Evolutionary conservation across 352 stramenopile species (phyloP), one percentile per base, ranked within the genome.

Genomic region (Globisporangium alternatum): DNA sequence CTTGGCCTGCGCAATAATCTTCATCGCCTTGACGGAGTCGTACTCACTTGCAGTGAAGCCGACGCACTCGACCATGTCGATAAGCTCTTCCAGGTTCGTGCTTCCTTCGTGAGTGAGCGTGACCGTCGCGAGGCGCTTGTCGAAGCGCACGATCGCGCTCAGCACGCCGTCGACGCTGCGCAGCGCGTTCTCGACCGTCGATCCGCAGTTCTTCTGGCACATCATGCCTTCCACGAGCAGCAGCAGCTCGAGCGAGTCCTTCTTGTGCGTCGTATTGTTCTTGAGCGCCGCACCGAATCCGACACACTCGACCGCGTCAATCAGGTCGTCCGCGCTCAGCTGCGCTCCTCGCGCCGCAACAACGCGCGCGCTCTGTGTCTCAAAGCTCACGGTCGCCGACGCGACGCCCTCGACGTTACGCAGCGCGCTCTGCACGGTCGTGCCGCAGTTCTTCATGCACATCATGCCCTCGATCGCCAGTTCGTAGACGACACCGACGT

Each of bases 391-490:
- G 45, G 78, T 65, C 17, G 86, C 91, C 19, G 71, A 69, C n/a
- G 69, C 51, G 17, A 97, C 90, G 47, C 90, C 89, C 7, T 75
- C 57, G 41, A 97, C 79, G 22, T 35, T 60, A 8, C 71, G 67
- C 59, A 98, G 74, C 44, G 91, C 85, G 53, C 65, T 85, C 70
- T 93, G 75, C 22, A 97, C 90, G 2, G 90, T 98, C 17, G 63
- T 93, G 58, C 97, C 97, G 73, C 94, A 97, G 75, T 98, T 98
- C 57, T 98, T 98, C 82, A 97, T 94, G 62, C 91, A 97, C 75
- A 96, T 97, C 84, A 98, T 97, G 56, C 93, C 92, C 62, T 98
- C 96, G 44, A 98, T 84, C 44, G 71, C 73, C 22, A 96, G 86
- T 57, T 88, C 67, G 47, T 84, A 76, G 39, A 81, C 71, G 7